These are phyloP conservation scores for Biscogniauxia sp. DNA, from an alignment of 2,329 filamentous ascomycete species.

Conservation along the genomic window DNA sequence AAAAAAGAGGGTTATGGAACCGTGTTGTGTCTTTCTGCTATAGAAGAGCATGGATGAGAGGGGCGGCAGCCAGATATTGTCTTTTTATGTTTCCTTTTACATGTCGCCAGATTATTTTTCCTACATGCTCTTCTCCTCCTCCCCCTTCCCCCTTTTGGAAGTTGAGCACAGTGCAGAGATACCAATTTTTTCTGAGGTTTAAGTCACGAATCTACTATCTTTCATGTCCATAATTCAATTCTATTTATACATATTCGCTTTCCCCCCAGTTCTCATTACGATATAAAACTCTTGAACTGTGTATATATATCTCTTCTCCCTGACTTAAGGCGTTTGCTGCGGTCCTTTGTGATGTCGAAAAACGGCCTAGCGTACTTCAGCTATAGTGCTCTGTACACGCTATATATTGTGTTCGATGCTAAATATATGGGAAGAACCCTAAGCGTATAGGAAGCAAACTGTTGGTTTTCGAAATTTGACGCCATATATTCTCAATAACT, in stretches of 20 bases:
- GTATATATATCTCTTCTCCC: not conserved
- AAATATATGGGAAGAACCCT: too few relatives aligned
- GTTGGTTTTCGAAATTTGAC: too few relatives aligned
- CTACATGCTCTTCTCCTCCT: too few relatives aligned
- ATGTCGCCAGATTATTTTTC: not conserved
- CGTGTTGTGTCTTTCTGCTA: not conserved
- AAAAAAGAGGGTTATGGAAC: not conserved
- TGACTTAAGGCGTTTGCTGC: not conserved
- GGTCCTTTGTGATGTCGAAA: not conserved
- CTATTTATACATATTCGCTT: slow-evolving; percentile 19
- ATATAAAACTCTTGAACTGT: not conserved
- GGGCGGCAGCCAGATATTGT: not conserved
- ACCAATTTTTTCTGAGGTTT: not conserved
- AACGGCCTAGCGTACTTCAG: not conserved
- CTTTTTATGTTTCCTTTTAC: not conserved
- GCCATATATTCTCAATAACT: too few relatives aligned
- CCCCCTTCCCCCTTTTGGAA: not conserved
- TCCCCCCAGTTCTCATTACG: not conserved
- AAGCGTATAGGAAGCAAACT: too few relatives aligned
- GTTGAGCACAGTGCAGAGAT: not conserved
- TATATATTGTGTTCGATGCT: too few relatives aligned
- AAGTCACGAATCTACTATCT: not conserved
- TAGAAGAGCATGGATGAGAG: not conserved
- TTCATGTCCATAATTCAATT: slow-evolving; percentile 22
- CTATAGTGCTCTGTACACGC: not conserved